Percentiles rank a stretch among this genome's conserved stretches.
Conservation (phyloP, 2,329 filamentous ascomycete species). For the Phaeosphaeriaceae sp. region DNA sequence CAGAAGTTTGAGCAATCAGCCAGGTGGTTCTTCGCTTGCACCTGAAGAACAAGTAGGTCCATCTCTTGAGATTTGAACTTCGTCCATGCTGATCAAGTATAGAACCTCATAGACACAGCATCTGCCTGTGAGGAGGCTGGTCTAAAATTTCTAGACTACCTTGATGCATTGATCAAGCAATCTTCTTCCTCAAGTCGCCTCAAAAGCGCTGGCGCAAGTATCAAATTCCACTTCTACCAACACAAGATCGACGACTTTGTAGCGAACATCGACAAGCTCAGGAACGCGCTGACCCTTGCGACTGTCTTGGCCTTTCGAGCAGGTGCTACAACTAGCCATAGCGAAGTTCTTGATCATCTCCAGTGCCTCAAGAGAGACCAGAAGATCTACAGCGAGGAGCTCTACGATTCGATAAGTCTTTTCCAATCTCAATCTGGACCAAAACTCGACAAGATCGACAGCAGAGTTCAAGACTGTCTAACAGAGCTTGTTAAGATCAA, state of each 20-base stretch:
- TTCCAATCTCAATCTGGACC: neutral
- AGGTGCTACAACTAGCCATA: conserved; percentile 4
- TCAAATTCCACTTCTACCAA: conserved; percentile 10
- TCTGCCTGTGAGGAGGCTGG: conserved; percentile 13
- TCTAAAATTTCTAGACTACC: conserved; percentile 10
- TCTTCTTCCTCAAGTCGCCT: neutral
- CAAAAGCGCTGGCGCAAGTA: neutral
- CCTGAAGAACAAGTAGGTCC: neutral
- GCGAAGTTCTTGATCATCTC: conserved; percentile 5
- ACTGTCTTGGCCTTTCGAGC: conserved; percentile 11
- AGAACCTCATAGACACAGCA: conserved; percentile 14
- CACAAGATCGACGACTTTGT: conserved; percentile 16
- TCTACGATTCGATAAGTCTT: neutral
- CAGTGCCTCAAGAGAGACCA: neutral
- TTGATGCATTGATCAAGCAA: conserved; percentile 6
- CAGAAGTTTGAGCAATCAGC: neutral
- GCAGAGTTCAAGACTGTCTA: neutral
- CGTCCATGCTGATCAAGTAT: neutral
- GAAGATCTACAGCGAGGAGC: neutral
- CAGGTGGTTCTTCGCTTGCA: neutral
- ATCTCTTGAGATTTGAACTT: neutral
- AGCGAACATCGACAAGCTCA: conserved; percentile 9
- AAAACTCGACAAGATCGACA: neutral
- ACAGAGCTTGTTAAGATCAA: conserved; percentile 2
- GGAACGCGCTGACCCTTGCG: conserved; percentile 11